Percentiles rank a stretch among this genome's conserved stretches.
These are phyloP conservation scores for Warburgia ugandensis DNA, from an alignment of 164 flowering plant genomes.

Conservation along the genomic window DNA sequence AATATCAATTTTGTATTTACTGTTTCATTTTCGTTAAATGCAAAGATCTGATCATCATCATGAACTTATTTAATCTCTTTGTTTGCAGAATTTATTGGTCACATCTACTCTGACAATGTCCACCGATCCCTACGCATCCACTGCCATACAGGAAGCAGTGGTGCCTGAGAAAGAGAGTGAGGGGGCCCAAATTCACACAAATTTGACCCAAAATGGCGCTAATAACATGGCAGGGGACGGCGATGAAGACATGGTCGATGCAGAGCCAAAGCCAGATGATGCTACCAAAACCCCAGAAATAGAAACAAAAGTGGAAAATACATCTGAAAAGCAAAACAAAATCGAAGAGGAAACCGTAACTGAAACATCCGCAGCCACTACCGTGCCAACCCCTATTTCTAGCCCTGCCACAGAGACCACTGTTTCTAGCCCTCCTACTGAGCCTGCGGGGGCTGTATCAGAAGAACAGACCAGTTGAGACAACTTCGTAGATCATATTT, in stretches of 20 bases:
- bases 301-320: not conserved
- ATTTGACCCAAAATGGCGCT: slow-evolving; percentile 22
- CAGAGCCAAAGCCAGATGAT: slow-evolving; percentile 13
- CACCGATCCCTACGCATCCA: slow-evolving; percentile 42
- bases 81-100: slow-evolving; percentile 64
- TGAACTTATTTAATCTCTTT: not conserved
- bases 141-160: slow-evolving; percentile 17
- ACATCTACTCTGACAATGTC: slow-evolving; percentile 51
- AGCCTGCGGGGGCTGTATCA: too few relatives aligned
- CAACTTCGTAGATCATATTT: too few relatives aligned
- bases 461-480: too few relatives aligned
- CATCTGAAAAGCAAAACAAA: too few relatives aligned
- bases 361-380: too few relatives aligned
- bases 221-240: slow-evolving; percentile 10
- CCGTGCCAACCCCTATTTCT: too few relatives aligned
- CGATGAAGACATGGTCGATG: slow-evolving; percentile 23
- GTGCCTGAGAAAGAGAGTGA: slow-evolving; percentile 23
- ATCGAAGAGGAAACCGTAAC: too few relatives aligned
- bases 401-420: too few relatives aligned
- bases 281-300: slow-evolving; percentile 1
- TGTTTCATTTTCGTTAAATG: not conserved
- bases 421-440: too few relatives aligned
- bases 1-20: not conserved
- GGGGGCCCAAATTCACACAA: slow-evolving; percentile 13
- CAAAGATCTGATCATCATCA: not conserved